These are phyloP conservation scores for Delonix regia DNA, from an alignment of 306 rosid genomes.

Conservation along the genomic window DNA sequence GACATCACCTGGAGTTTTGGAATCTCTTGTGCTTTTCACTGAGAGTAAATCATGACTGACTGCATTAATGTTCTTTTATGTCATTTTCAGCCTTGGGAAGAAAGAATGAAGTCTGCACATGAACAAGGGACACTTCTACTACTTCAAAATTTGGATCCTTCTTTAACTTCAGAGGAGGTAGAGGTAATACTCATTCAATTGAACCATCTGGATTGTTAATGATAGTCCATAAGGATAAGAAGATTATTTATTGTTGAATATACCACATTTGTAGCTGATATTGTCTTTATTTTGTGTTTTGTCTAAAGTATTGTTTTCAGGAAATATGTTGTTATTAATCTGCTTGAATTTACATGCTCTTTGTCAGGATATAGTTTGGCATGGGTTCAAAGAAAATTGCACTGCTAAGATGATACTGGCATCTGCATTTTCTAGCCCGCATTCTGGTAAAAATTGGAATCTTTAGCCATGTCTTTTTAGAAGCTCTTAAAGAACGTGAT, in stretches of 20 bases:
- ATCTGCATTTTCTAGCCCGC: conserved; percentile 64
- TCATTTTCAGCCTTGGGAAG: conserved; percentile 85
- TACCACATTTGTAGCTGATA: background rate
- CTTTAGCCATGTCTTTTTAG: background rate
- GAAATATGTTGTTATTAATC: background rate
- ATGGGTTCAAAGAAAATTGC: conserved; percentile 72
- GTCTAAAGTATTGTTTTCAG: background rate
- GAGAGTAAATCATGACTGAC: conserved; percentile 17
- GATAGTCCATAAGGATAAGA: background rate
- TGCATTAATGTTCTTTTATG: conserved; percentile 25
- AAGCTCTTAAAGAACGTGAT: background rate
- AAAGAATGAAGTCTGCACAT: conserved; percentile 58
- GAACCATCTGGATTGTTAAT: conserved; percentile 9
- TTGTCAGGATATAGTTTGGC: conserved; percentile 67
- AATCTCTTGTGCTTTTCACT: conserved; percentile 1
- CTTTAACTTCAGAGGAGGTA: conserved; percentile 70
- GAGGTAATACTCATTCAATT: conserved; percentile 59
- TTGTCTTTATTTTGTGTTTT: conserved; percentile 18
- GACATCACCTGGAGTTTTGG: background rate
- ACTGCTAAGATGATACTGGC: conserved; percentile 74
- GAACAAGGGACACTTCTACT: conserved; percentile 73
- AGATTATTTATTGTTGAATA: background rate
- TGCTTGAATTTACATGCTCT: conserved; percentile 16
- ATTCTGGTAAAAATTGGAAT: conserved; percentile 59
- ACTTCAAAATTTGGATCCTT: conserved; percentile 84